Evolutionary conservation across 345 rosid species (phyloP).

Genomic region (Limnanthes douglasii): DNA sequence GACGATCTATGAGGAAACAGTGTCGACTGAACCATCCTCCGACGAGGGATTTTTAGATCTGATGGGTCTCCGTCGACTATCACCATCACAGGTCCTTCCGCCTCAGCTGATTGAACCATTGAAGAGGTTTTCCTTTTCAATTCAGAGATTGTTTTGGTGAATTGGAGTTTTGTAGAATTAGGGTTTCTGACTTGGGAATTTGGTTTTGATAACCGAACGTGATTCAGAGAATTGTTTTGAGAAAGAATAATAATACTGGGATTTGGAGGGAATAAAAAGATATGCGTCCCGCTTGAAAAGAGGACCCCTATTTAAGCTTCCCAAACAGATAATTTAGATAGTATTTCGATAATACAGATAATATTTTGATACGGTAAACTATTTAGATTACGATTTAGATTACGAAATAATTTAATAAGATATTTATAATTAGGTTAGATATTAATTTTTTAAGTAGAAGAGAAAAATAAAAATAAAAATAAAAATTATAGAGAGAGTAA

Average conservation of each 20-base stretch:
- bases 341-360: too few species aligned
- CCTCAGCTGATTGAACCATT: slow-evolving; percentile 12
- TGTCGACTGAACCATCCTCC: slow-evolving; percentile 69
- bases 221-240: slow-evolving; percentile 1
- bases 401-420: too few species aligned
- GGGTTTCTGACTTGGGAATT: slow-evolving; percentile 3
- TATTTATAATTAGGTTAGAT: too few species aligned
- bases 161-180: slow-evolving; percentile 2
- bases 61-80: slow-evolving; percentile 9
- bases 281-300: too few species aligned
- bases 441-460: too few species aligned
- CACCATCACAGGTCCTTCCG: slow-evolving; percentile 6
- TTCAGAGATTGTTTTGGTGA: background rate
- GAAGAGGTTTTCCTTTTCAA: background rate
- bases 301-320: too few species aligned
- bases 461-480: too few species aligned
- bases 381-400: too few species aligned
- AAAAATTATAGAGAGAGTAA: too few species aligned
- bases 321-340: too few species aligned
- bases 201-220: slow-evolving; percentile 10
- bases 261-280: slow-evolving; percentile 15
- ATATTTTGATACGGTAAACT: too few species aligned
- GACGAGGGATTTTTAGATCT: slow-evolving; percentile 28
- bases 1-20: slow-evolving; percentile 36
- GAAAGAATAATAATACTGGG: slow-evolving; percentile 2